phyloP scores from a whole-genome alignment of 2,329 filamentous ascomycete species.

The Talaromyces sp. region DNA sequence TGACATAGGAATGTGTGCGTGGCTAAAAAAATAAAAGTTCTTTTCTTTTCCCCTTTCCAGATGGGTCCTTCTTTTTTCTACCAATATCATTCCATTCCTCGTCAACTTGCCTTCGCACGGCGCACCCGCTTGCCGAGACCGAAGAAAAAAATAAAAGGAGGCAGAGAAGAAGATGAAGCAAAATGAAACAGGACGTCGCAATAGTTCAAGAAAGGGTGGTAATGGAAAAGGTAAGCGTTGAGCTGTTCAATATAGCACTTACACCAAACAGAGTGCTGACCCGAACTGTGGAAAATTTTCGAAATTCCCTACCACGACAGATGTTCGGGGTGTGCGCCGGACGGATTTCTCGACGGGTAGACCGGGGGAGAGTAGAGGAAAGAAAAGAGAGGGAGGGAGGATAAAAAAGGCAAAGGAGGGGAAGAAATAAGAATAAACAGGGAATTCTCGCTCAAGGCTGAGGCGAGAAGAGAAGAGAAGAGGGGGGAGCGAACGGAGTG shows the following conservation, averaged over 20 bases:
- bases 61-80: not conserved
- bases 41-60: constrained; percentile 8
- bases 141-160: not conserved
- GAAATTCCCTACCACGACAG: constrained; percentile 34
- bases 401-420: constrained; percentile 19
- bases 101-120: constrained; percentile 5
- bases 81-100: constrained; percentile 1
- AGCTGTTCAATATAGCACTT: constrained; percentile 5
- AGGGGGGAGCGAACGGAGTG: constrained; percentile 6
- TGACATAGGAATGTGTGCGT: constrained; percentile 21
- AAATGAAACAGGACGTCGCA: not conserved
- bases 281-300: constrained; percentile 26
- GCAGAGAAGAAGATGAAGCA: not conserved
- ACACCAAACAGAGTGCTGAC: constrained; percentile 13
- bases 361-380: constrained; percentile 29
- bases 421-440: constrained; percentile 13
- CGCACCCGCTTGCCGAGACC: constrained; percentile 14
- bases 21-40: constrained; percentile 9
- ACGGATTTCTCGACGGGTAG: constrained; percentile 26
- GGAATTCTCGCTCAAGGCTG: constrained; percentile 15
- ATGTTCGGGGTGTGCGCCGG: constrained; percentile 26
- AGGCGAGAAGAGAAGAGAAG: constrained; percentile 13
- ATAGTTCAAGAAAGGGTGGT: not conserved
- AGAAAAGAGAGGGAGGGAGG: constrained; percentile 15
- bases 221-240: not conserved